Conservation (phyloP, 306 rosid genomes). For the Carpinus viminea region DNA sequence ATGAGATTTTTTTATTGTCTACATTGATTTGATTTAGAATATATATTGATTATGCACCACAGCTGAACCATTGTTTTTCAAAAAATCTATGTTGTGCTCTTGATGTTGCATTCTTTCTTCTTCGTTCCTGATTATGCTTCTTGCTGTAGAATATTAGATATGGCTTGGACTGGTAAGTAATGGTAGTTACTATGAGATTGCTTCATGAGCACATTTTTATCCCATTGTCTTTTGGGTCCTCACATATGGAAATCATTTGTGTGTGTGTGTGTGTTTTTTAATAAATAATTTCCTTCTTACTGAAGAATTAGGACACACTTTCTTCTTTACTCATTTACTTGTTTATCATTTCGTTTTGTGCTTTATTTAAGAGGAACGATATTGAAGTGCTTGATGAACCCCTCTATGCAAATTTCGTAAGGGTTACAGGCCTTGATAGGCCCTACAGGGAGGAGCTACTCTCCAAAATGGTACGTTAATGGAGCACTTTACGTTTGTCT, state of each 20-base stretch:
- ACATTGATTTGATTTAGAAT: not conserved
- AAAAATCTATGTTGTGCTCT: not conserved
- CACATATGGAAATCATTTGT: not conserved
- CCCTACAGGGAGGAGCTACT: slow-evolving; percentile 71
- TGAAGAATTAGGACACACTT: slow-evolving; percentile 3
- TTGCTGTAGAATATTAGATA: not conserved
- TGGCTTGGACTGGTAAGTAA: not conserved
- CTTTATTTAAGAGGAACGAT: slow-evolving; percentile 60
- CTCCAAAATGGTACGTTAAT: slow-evolving; percentile 53
- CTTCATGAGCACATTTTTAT: not conserved
- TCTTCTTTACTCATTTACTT: slow-evolving; percentile 2
- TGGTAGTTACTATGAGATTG: not conserved
- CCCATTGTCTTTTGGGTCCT: not conserved
- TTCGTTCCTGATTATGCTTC: not conserved
- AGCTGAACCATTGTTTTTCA: not conserved
- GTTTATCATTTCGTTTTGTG: slow-evolving; percentile 16
- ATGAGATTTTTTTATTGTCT: not conserved
- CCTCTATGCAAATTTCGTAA: slow-evolving; percentile 68
- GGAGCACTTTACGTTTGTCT: not conserved
- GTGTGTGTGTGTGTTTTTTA: not conserved
- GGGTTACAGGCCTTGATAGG: slow-evolving; percentile 62
- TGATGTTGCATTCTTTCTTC: not conserved
- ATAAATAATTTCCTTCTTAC: not conserved
- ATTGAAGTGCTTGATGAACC: slow-evolving; percentile 82
- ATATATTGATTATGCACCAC: not conserved